Base-by-base conservation (phyloP, 192 early-diverging fungal genomes). In the Lunasporangiospora selenospora region DNA sequence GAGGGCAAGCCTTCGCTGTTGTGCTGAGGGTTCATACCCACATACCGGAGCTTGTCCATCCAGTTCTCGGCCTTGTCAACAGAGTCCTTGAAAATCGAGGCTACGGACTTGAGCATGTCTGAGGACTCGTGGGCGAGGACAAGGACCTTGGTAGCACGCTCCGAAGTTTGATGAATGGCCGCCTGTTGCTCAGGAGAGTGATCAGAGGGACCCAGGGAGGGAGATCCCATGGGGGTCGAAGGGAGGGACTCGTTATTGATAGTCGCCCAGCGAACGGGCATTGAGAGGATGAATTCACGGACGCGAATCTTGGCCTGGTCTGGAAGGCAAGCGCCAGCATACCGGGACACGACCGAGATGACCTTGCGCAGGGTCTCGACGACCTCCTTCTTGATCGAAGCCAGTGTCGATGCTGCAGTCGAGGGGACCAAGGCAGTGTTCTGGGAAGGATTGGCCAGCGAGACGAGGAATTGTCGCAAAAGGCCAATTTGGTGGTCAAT, bases 291-390 rank as follows among this genome's bases (percentile, higher is more conserved):
- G 56, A 98, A 91, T 4, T 81, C 83, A 21, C 92, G 86, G 12
- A 98, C 96, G 33, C 79, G 86, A 38, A 84, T 76, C 30, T 91
- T 81, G 34, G 95, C 93, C 46, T 93, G 91, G 43, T 87, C 90
- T 0, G 96, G 92, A 38, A 98, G 79, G 44, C 90, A 90, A 8
- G 86, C 80, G 18, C 90, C 89, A 30, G 96, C 94, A 63, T 98
- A 93, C 29, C 88, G 83, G 36, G 89, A 89, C 19, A 98, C 83
- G 4, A 98, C 87, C 30, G 91, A 90, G 0, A 98, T 91, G 2
- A 95, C 96, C 26, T 88, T 88, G 26, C 93, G 83, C 12, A 98
- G 75, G 0, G 94, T 94, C 19, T 87, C 81, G 3, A 94, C 87
- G 6, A 96, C 87, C 53, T 96, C 96, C 18, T 86, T 87, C 60